Base-by-base conservation (phyloP, 768 basidiomycete species). In the Auriculariales sp. region DNA sequence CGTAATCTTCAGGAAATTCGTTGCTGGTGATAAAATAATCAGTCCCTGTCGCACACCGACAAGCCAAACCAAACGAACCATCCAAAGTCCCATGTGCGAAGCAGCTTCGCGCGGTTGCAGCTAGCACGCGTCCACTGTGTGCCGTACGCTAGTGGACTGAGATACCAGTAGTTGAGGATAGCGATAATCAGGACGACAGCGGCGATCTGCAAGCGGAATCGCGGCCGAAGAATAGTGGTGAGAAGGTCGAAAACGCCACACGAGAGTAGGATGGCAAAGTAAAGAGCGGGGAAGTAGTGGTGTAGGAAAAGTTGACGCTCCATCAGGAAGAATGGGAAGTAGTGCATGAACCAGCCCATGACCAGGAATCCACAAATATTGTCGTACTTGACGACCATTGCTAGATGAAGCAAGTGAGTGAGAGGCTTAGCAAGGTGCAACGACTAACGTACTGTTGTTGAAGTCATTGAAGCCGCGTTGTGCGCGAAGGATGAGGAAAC, bases 261-360 rank as follows among this genome's bases (percentile, higher is more conserved):
- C 25, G 73, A 72, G 22, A 90, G 69, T 11, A 99, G 75, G 56
- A 90, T 78, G n/a, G 84, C 80, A 56, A 87, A 93, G 61, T 91
- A 94, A n/a, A 99, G 71, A 0, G 93, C 91, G 0, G 94, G 95
- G 68, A 98, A 84, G 63, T 98, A 98, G 68, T 98, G 95, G 61
- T 98, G 94, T 22, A 99, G 67, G 76, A 99, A 99, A 42, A 98
- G 81, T 60, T 99, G 95, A 19, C 95, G 90, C 35, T 75, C 69
- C 94, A 98, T 98, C 56, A 98, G 70, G 78, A 81, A 98, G 77
- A 99, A 99, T 12, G 95, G 95, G 61, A 88, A 73, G 67, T 95
- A 98, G 68, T 98, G 95, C 29, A 99, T 61, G 24, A 71, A 69
- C 90, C 94, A 99, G 44, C 90, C 92, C 28, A 89, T 64, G 69